These are phyloP conservation scores for Kokia cookei DNA, from an alignment of 441 rosid genomes.

Conservation along the genomic window DNA sequence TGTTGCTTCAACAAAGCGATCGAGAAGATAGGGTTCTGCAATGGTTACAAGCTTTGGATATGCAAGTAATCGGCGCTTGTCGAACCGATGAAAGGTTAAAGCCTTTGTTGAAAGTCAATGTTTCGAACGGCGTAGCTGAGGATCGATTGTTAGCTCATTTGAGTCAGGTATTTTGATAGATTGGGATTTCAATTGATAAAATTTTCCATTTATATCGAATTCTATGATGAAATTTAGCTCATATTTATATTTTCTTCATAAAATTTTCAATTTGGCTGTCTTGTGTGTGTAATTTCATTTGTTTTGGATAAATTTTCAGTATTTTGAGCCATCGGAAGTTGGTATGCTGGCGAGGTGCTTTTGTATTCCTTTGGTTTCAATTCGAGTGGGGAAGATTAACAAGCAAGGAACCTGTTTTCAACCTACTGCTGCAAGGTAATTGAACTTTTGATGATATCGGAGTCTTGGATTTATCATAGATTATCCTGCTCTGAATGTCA, in stretches of 20 bases:
- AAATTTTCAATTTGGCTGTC: not conserved
- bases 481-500: not conserved
- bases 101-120: slow-evolving; percentile 74
- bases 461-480: not conserved
- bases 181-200: not conserved
- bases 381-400: slow-evolving; percentile 78
- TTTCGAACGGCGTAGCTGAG: slow-evolving; percentile 60
- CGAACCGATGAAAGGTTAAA: slow-evolving; percentile 88
- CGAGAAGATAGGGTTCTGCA: slow-evolving; percentile 69
- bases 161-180: slow-evolving; percentile 52
- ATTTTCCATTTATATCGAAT: not conserved
- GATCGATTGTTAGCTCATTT: slow-evolving; percentile 75
- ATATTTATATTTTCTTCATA: not conserved
- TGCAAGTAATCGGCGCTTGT: slow-evolving; percentile 93
- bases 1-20: slow-evolving; percentile 53
- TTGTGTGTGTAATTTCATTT: not conserved
- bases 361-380: slow-evolving; percentile 83
- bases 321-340: slow-evolving; percentile 86
- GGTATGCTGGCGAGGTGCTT: slow-evolving; percentile 89
- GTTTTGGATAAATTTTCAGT: slow-evolving; percentile 31
- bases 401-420: slow-evolving; percentile 61
- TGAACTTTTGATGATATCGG: not conserved
- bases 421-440: slow-evolving; percentile 69
- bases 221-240: not conserved
- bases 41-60: slow-evolving; percentile 88